Evolutionary conservation across 192 early-diverging fungal species (phyloP), one percentile per base, ranked within the genome.

Genomic region (Coemansia sp.): DNA sequence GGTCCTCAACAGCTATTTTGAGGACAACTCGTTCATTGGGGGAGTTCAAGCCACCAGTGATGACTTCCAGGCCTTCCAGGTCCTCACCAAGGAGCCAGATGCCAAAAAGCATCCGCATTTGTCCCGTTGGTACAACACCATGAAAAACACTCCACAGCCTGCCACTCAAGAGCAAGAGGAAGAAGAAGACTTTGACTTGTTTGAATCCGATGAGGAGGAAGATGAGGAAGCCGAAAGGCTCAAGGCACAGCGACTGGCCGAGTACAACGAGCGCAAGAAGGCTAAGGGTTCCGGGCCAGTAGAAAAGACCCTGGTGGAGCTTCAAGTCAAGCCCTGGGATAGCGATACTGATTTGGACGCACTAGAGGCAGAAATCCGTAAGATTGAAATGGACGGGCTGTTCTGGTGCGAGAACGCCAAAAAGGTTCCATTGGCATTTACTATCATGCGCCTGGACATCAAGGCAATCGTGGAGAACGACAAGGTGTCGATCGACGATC

Each of bases 271-370:
- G 57, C 92, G 89, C 82, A 94, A 95, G 87, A 77, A 68, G 9
- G 85, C 86, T 48, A 84, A 83, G 78, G 86, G 83, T 79, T 89
- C 92, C 50, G 85, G 83, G 72, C 78, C 83, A 50, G 82, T 83
- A 61, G 93, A 90, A 77, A 97, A 95, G 84, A 91, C 93, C 61
- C 83, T 90, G 76, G 81, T 92, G 63, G 83, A 85, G 65, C 83
- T 93, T 21, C 92, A 94, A 56, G 86, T 97, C 68, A 95, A 97
- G 88, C 93, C 94, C 50, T 97, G 94, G 94, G 94, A 97, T 80
- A 91, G 92, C 81, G 93, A 95, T 61, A 96, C 94, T 50, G 79
- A 87, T 57, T 87, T 96, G 84, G 81, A 65, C 40, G 90, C 68
- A 18, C 68, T 96, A 44, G 87, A 90, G 66, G 70, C 61, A n/a